Conservation (phyloP, 139 green algal genomes). For the Closterium sp. region DNA sequence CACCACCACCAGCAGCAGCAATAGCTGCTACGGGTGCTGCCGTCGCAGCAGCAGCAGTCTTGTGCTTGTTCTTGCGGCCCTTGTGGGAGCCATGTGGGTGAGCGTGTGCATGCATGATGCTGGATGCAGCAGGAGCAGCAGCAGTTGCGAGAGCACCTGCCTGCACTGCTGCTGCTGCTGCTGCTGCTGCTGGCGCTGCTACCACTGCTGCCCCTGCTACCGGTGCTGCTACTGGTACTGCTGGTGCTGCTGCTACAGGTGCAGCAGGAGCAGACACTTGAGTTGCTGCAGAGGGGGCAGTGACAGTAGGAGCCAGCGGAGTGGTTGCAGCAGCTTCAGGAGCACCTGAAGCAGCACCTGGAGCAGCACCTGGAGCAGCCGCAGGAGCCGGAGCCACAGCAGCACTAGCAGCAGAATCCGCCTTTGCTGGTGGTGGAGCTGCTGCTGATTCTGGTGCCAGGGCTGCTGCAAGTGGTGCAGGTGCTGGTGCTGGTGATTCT, state of each 20-base stretch:
- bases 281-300: not conserved
- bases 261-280: constrained; percentile 1
- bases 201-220: not conserved
- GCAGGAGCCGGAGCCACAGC: too few relatives aligned
- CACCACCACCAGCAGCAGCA: not conserved
- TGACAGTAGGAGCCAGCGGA: not conserved
- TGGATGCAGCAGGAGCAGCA: not conserved
- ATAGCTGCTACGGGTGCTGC: not conserved
- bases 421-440: not conserved
- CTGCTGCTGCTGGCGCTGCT: not conserved
- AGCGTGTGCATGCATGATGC: not conserved
- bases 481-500: not conserved
- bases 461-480: not conserved
- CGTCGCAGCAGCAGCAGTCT: not conserved
- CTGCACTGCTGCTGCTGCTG: not conserved
- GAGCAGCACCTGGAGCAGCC: too few relatives aligned
- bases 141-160: not conserved
- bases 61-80: constrained; percentile 28
- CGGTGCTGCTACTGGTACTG: not conserved
- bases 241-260: not conserved
- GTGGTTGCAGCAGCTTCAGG: not conserved
- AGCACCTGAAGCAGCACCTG: too few relatives aligned
- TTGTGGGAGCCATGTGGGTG: not conserved
- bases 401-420: not conserved
- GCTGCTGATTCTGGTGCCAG: not conserved